Evolutionary conservation across 1,284 basidiomycete genomes (phyloP), one percentile per base, ranked within the genome.

Genomic region (Nidula niveotomentosa): DNA sequence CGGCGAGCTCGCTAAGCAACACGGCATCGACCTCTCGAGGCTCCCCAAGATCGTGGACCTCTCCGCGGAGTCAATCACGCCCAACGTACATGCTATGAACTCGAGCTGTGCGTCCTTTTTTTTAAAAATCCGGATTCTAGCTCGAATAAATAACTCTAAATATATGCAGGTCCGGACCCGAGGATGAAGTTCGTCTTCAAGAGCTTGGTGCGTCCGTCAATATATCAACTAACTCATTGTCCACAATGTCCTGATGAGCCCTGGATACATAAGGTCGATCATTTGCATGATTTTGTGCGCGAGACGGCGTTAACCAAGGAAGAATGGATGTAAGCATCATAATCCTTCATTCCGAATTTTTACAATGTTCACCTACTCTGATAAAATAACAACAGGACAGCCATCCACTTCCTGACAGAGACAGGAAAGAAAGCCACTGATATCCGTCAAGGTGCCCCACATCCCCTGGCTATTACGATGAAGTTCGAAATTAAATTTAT

Each of bases 231-330:
- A 47, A 13, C 6, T 41, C 18, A 5, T 30, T 5, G 2, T 30
- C 4, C 30, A 30, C 30, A 30, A 30, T 30, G 4, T 30, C 4
- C 4, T 44, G n/a, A 45, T 33, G 12, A 30, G 5, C 13, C 35
- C 41, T 10, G 33, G 36, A 3, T 33, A 8, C 17, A 12, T 7
- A 35, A 74, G 72, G 58, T 88, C 45, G 73, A 75, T 48, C 88
- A 93, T 64, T 60, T 93, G 1, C 91, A 93, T 65, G 78, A 81
- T 36, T 91, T 91, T 62, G 75, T 89, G 15, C 79, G 78, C 49
- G 91, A 94, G 68, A 88, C 87, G 0, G 62, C 84, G 55, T 69
- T 94, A 49, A 91, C 90, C 8, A 88, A 86, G 0, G 87, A 93
- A 7, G 93, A 95, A 74, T 95, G 93, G 93, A 88, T 91, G 76